Evolutionary conservation across 345 rosid genomes (phyloP), one percentile per base, ranked within the genome.

Genomic region (Ricinus communis): DNA sequence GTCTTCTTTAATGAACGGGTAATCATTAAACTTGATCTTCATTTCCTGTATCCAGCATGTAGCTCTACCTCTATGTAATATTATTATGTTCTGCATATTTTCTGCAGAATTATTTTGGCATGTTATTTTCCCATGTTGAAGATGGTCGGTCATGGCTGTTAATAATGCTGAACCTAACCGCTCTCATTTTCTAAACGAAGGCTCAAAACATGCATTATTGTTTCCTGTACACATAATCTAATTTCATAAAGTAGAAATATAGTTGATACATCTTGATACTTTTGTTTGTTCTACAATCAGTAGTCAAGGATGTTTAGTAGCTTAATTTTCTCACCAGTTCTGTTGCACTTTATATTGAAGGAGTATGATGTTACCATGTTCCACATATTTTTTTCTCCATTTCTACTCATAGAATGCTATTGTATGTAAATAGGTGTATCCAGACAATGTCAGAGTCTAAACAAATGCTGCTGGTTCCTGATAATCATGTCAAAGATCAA

Each of bases 1-100:
- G 51, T 72, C 75, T 69, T 67, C 52, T 72, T 25, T 77, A 33
- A 28, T 30, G 3, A 67, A 55, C 45, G 80, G 84, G 87, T 84
- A 57, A 18, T 55, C 14, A 41, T 66, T 62, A 21, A 66, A 33
- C 68, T 16, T 47, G 5, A 9, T 70, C 27, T 66, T 65, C 55
- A 8, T 47, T 19, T 63, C 43, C 33, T 36, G 30, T 38, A 30
- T 38, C 24, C 41, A 24, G 8, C 43, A 38, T 30, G 40, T 12
- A 46, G 12, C 62, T 50, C 40, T 61, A 19, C 18, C 49, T 45
- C 21, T 66, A 31, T 36, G 10, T 69, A 30, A 30, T 38, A 27
- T 53, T 27, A 36, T 16, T 25, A 38, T 36, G 28, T 57, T 12
- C 22, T 21, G 24, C 4, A 50, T 49, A 22, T 19, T 71, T 46